These are phyloP conservation scores for Wickerhamiella qilinensis DNA, from an alignment of 805 yeast species.

Conservation along the genomic window DNA sequence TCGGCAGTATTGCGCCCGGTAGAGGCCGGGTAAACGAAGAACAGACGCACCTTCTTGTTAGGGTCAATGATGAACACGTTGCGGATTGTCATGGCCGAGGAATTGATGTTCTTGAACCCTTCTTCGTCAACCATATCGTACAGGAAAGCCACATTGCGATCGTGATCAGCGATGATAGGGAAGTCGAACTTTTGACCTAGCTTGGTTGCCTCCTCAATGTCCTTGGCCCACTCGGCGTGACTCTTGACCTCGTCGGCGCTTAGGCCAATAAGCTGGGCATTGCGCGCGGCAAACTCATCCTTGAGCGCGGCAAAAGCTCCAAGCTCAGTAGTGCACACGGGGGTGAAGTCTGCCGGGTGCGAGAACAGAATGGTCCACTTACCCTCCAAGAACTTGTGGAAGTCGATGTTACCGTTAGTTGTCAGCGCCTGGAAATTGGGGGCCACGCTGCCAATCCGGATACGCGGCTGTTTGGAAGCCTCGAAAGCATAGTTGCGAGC, in stretches of 20 bases:
- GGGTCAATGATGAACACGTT: slow-evolving; percentile 89
- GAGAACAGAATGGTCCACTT: slow-evolving; percentile 82
- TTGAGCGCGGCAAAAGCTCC: slow-evolving; percentile 85
- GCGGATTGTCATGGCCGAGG: slow-evolving; percentile 75
- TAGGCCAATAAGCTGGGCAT: slow-evolving; percentile 75
- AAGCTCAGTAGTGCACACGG: slow-evolving; percentile 91
- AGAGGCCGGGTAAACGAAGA: slow-evolving; percentile 81
- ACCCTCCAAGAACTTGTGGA: slow-evolving; percentile 76
- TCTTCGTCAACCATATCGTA: slow-evolving; percentile 83
- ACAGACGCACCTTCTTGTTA: slow-evolving; percentile 69
- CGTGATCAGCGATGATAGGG: slow-evolving; percentile 83
- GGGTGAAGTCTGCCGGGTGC: slow-evolving; percentile 94
- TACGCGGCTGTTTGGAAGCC: slow-evolving; percentile 21
- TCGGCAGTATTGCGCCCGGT: slow-evolving; percentile 90
- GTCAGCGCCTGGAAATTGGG: slow-evolving; percentile 80
- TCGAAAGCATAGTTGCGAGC: slow-evolving; percentile 6
- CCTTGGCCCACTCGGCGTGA: slow-evolving; percentile 78
- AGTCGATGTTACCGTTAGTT: slow-evolving; percentile 66
- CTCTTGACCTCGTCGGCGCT: slow-evolving; percentile 71
- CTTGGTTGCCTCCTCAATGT: slow-evolving; percentile 68
- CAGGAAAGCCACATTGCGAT: slow-evolving; percentile 67
- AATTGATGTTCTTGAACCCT: slow-evolving; percentile 59
- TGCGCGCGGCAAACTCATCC: slow-evolving; percentile 75
- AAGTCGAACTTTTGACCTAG: slow-evolving; percentile 56
- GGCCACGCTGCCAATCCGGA: slow-evolving; percentile 69